These are phyloP conservation scores for Nelumbo lutea DNA, from an alignment of 164 flowering plant genomes.

Conservation along the genomic window DNA sequence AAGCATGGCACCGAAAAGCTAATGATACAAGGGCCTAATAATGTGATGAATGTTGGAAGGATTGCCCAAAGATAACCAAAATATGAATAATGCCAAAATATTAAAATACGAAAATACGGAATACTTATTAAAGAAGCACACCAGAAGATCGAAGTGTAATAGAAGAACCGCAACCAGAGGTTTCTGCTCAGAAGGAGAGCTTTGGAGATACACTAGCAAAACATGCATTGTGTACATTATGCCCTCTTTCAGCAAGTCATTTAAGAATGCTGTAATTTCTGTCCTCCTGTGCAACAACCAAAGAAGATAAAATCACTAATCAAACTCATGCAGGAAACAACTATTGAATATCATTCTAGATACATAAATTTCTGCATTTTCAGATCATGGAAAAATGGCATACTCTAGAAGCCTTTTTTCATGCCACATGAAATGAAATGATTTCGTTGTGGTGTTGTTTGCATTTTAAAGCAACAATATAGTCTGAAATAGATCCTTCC, in stretches of 20 bases:
- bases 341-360: not conserved
- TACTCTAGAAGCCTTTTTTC: no score
- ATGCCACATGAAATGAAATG: no score
- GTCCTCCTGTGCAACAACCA: slow-evolving; percentile 38
- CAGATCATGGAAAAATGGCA: no score
- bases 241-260: slow-evolving; percentile 41
- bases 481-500: no score
- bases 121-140: slow-evolving; percentile 19
- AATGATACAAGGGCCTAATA: not conserved
- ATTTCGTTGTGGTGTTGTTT: no score
- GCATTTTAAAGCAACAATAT: no score
- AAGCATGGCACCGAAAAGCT: no score
- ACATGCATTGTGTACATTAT: slow-evolving; percentile 42
- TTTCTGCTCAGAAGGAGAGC: slow-evolving; percentile 38
- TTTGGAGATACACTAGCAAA: slow-evolving; percentile 48
- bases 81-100: not conserved
- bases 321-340: not conserved
- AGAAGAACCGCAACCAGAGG: slow-evolving; percentile 55
- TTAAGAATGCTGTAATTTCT: slow-evolving; percentile 33
- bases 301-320: not conserved
- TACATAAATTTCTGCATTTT: not conserved
- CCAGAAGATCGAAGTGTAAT: slow-evolving; percentile 58
- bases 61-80: no score
- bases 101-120: not conserved
- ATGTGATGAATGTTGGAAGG: not conserved